Base-by-base conservation (phyloP, 345 rosid species). In the Tarenaya hassleriana region DNA sequence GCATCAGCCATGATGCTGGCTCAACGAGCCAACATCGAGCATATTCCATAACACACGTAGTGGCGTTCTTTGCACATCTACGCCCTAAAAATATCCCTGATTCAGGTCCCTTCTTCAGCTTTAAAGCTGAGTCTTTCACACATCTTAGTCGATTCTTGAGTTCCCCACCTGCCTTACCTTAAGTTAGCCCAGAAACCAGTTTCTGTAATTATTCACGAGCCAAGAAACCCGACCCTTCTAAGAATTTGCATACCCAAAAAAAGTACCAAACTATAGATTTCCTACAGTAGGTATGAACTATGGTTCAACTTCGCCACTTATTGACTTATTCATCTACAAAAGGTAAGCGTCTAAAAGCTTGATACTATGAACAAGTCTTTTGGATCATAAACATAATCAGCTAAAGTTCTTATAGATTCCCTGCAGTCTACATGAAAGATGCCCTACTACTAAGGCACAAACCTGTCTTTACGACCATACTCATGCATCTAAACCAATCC, bases 11-110 rank as follows among this genome's bases (percentile, higher is more conserved):
- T 24, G 29, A 24, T 6, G 45, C 17, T 9, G 44, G 51, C 18
- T 11, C n/a, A 15, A 43, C 21, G 16, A 51, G 49, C 8, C 24
- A 27, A 52, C 27, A 61, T 11, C 50, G 17, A 52, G 38, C 34
- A 12, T 33, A 19, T 4, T 14, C 10, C 14, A 7, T 59, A 31
- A 58, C 2, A 50, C 10, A 13, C 7, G 19, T 16, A 10, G 16
- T 10, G 14, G 31, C 50, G 5, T 15, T 29, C 10, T 4, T 10
- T 41, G 27, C 39, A 12, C 19, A 41, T n/a, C 42, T 12, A 31
- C 14, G n/a, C 43, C 16, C 5, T 13, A 8, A 31, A 9, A 7
- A 41, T 19, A 24, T 14, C 33, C 21, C 41, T 24, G 49, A 29
- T 41, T 41, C 32, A 10, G 13, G n/a, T 13, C 52, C 21, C 4